Base-by-base conservation (phyloP, 2,329 filamentous ascomycete species). In the Pseudocercospora vitis region DNA sequence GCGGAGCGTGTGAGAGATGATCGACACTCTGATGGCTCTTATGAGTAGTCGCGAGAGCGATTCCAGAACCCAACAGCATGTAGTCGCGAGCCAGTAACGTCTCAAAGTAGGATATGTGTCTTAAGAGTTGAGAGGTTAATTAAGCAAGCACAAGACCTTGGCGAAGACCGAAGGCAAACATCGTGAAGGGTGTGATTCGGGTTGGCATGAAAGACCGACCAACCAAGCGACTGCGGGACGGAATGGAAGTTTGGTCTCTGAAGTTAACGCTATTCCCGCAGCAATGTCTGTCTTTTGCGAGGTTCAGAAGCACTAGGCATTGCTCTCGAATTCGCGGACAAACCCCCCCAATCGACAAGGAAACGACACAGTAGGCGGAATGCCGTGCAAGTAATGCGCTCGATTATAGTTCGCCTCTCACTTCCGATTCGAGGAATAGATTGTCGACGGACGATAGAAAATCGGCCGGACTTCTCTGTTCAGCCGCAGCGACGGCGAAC, bases 111-210 rank as follows among this genome's bases (percentile, higher is more conserved):
- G 12, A 9, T 9, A 19, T 37, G 46, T 26, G n/a, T n/a, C n/a
- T n/a, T n/a, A n/a, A n/a, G n/a, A n/a, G n/a, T n/a, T n/a, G n/a
- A n/a, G n/a, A n/a, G n/a, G n/a, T n/a, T n/a, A n/a, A n/a, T n/a
- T 48, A 35, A 48, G 46, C 46, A 48, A 48, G 46, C 46, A 48
- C 24, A 31, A 45, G 42, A 45, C 16, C 42, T 45, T 45, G 42
- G 42, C 42, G 24, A 19, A 19, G 18, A 28, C n/a, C 19, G 18
- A 45, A 26, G 24, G 9, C 23, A 16, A n/a, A 42, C 18, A 42
- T 11, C n/a, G 37, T 23, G 37, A 21, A 18, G 18, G 21, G 19
- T 18, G 18, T 21, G 23, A n/a, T 26, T 29, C 40, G 40, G 40
- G 21, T 29, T 12, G 24, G n/a, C 14, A n/a, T n/a, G 21, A 45